These are phyloP conservation scores for Elsinoe arachidis DNA, from an alignment of 2,329 filamentous ascomycete genomes.

Conservation along the genomic window DNA sequence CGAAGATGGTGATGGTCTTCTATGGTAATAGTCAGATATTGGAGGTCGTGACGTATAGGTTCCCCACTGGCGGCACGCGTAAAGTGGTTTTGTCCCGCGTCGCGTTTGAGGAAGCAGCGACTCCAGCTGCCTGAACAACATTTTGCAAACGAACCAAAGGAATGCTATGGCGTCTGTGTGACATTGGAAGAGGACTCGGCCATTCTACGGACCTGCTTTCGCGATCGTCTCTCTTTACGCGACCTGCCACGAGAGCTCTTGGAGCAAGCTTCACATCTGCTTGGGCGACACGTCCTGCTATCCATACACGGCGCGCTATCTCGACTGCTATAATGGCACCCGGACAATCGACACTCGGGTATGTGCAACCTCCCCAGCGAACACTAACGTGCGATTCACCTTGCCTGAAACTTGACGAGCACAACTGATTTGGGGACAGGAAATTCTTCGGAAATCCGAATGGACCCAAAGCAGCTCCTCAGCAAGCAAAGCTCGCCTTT, in stretches of 20 bases:
- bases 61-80: no score
- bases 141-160: no score
- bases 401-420: slow-evolving; percentile 15
- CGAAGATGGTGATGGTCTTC: not conserved
- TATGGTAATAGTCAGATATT: no score
- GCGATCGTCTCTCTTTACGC: no score
- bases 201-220: no score
- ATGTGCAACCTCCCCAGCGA: slow-evolving; percentile 66
- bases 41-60: no score
- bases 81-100: no score
- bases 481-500: slow-evolving; percentile 75
- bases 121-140: no score
- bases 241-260: no score
- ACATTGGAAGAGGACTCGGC: no score
- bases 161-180: no score
- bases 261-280: not conserved
- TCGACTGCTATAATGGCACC: slow-evolving; percentile 33
- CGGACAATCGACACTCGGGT: slow-evolving; percentile 82
- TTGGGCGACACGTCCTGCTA: not conserved
- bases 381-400: slow-evolving; percentile 58
- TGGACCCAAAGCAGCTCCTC: slow-evolving; percentile 50
- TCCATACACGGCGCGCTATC: not conserved
- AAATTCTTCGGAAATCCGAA: slow-evolving; percentile 73
- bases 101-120: no score
- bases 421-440: slow-evolving; percentile 38